phyloP scores from a whole-genome alignment of 1,284 basidiomycete genomes.

The Tylopilus orsonianus region DNA sequence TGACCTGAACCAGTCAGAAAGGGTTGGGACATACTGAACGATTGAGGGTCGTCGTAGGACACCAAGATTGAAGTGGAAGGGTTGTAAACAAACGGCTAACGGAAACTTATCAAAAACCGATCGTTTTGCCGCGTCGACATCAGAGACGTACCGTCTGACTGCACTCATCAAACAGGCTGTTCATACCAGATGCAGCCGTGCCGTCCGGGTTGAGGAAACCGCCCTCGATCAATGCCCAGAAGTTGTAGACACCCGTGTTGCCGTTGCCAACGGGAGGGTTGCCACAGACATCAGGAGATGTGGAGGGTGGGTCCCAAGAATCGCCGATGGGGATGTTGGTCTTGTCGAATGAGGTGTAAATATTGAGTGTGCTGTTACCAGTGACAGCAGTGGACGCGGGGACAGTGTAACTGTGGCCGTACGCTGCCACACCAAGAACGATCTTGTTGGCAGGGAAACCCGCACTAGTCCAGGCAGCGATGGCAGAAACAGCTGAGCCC shows the following conservation, averaged over 20 bases:
- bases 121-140: background rate
- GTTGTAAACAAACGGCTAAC: slow-evolving; percentile 65
- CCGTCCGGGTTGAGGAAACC: slow-evolving; percentile 58
- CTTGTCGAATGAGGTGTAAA: slow-evolving; percentile 53
- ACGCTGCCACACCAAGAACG: slow-evolving; percentile 78
- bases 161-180: slow-evolving; percentile 58
- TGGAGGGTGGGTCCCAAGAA: slow-evolving; percentile 48
- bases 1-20: background rate
- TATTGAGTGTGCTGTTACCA: slow-evolving; percentile 33
- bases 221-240: slow-evolving; percentile 55
- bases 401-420: slow-evolving; percentile 61
- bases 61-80: slow-evolving; percentile 51
- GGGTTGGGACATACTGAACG: slow-evolving; percentile 41
- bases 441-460: slow-evolving; percentile 80
- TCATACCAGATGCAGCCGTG: slow-evolving; percentile 46
- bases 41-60: slow-evolving; percentile 58
- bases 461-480: slow-evolving; percentile 73
- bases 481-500: slow-evolving; percentile 75
- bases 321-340: slow-evolving; percentile 50
- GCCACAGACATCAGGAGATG: slow-evolving; percentile 56
- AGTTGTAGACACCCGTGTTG: slow-evolving; percentile 48
- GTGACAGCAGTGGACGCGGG: slow-evolving; percentile 40
- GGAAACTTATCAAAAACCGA: slow-evolving; percentile 6
- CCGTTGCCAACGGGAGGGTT: slow-evolving; percentile 36
- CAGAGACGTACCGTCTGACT: slow-evolving; percentile 61